Percentiles rank a stretch among this genome's conserved stretches.
Conservation (phyloP, 768 basidiomycete species). For the Serendipita indica region DNA sequence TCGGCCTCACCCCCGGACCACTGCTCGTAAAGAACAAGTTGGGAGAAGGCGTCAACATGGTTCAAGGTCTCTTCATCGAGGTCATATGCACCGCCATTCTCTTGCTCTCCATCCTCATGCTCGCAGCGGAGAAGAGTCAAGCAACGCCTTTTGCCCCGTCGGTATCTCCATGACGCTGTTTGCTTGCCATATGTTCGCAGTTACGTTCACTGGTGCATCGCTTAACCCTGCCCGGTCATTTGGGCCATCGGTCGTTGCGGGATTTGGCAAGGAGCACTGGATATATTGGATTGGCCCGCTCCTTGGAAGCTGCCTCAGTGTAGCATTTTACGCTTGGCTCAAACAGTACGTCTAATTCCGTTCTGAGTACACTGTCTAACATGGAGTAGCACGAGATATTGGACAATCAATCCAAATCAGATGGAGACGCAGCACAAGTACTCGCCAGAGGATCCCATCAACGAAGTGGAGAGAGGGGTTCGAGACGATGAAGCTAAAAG, state of each 20-base stretch:
- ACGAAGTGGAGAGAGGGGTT: not conserved
- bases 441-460: slow-evolving; percentile 30
- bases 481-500: not conserved
- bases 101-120: slow-evolving; percentile 46
- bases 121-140: slow-evolving; percentile 55
- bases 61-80: slow-evolving; percentile 55
- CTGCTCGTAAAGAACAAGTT: slow-evolving; percentile 43
- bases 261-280: slow-evolving; percentile 46
- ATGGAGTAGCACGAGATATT: slow-evolving; percentile 22
- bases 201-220: slow-evolving; percentile 46
- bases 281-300: slow-evolving; percentile 20
- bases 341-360: slow-evolving; percentile 24
- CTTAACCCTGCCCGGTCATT: slow-evolving; percentile 60
- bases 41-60: slow-evolving; percentile 31
- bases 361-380: not conserved
- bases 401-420: slow-evolving; percentile 38
- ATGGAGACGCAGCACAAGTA: slow-evolving; percentile 29
- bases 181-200: slow-evolving; percentile 32
- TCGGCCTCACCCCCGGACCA: slow-evolving; percentile 38
- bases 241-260: slow-evolving; percentile 52
- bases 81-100: slow-evolving; percentile 47
- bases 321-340: slow-evolving; percentile 38
- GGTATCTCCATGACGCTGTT: slow-evolving; percentile 11
- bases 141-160: slow-evolving; percentile 53
- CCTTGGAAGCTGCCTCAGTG: not conserved